These are phyloP conservation scores for Psidium guajava DNA, from an alignment of 345 rosid genomes.

Conservation along the genomic window DNA sequence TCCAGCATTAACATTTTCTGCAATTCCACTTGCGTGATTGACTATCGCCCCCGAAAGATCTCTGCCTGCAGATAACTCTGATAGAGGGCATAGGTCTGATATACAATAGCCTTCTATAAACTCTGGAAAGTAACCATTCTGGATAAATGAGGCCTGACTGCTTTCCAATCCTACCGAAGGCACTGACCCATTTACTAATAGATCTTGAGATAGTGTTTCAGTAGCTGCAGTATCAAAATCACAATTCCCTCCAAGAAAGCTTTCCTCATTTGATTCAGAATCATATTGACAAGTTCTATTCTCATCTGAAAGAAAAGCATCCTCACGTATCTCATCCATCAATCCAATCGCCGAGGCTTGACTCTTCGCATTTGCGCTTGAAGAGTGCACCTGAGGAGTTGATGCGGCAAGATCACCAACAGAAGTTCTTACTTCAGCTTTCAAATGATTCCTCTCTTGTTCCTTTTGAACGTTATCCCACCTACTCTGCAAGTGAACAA, in stretches of 20 bases:
- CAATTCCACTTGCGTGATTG: slow-evolving; percentile 16
- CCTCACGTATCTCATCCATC: slow-evolving; percentile 76
- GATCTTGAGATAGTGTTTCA: slow-evolving; percentile 17
- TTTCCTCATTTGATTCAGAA: slow-evolving; percentile 25
- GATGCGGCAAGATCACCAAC: slow-evolving; percentile 14
- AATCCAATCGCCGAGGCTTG: slow-evolving; percentile 30
- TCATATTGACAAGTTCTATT: slow-evolving; percentile 19
- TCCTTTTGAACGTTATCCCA: slow-evolving; percentile 58
- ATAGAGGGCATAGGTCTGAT: slow-evolving; percentile 39
- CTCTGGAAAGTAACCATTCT: slow-evolving; percentile 44
- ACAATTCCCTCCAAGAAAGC: slow-evolving; percentile 28
- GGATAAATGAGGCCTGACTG: slow-evolving; percentile 40
- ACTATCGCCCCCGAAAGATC: slow-evolving; percentile 17
- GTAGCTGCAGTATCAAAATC: slow-evolving; percentile 24
- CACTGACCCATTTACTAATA: slow-evolving; percentile 25
- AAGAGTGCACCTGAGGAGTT: slow-evolving; percentile 26
- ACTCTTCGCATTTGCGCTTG: slow-evolving; percentile 15
- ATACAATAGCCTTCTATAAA: slow-evolving; percentile 73
- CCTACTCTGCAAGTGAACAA: slow-evolving; percentile 76
- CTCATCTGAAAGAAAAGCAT: slow-evolving; percentile 48
- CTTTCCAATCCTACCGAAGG: slow-evolving; percentile 32
- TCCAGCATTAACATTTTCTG: slow-evolving; percentile 29
- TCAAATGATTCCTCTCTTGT: slow-evolving; percentile 28
- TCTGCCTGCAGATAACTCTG: slow-evolving; percentile 45
- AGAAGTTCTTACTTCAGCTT: slow-evolving; percentile 13